phyloP scores from a whole-genome alignment of 768 basidiomycete genomes.

The Pleurotus ostreatus region DNA sequence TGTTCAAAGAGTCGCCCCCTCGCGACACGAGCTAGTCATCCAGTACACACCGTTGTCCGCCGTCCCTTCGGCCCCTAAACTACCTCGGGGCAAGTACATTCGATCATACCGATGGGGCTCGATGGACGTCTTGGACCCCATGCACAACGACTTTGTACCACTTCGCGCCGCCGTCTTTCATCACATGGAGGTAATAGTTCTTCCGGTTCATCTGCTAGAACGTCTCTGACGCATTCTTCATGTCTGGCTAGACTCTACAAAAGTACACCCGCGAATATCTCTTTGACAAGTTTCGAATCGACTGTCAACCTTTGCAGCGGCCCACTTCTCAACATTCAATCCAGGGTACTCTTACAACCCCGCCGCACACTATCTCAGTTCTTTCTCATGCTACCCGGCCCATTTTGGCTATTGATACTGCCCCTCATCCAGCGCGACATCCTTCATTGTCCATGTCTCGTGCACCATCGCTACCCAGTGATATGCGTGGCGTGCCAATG shows the following conservation, averaged over 20 bases:
- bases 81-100: slow-evolving; percentile 58
- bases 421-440: slow-evolving; percentile 41
- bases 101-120: slow-evolving; percentile 82
- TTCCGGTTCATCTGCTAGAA: background rate
- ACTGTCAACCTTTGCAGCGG: slow-evolving; percentile 49
- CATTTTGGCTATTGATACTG: slow-evolving; percentile 60
- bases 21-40: slow-evolving; percentile 69
- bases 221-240: no score
- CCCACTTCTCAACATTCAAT: slow-evolving; percentile 42
- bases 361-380: slow-evolving; percentile 38
- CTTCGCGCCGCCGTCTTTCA: slow-evolving; percentile 80
- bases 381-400: slow-evolving; percentile 48
- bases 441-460: slow-evolving; percentile 41
- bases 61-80: slow-evolving; percentile 37
- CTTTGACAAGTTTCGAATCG: slow-evolving; percentile 69
- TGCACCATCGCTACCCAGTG: slow-evolving; percentile 40
- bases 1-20: slow-evolving; percentile 48
- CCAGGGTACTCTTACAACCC: slow-evolving; percentile 26
- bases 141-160: slow-evolving; percentile 76
- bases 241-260: slow-evolving; percentile 62
- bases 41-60: slow-evolving; percentile 66
- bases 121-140: slow-evolving; percentile 74
- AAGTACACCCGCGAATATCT: slow-evolving; percentile 83
- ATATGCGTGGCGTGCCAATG: slow-evolving; percentile 39
- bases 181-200: slow-evolving; percentile 74